A percentile compares a stretch with the other conserved stretches of the same genome.
Evolutionary conservation across 139 green algal species (phyloP).

Genomic region (Pseudopediastrum boryanum): DNA sequence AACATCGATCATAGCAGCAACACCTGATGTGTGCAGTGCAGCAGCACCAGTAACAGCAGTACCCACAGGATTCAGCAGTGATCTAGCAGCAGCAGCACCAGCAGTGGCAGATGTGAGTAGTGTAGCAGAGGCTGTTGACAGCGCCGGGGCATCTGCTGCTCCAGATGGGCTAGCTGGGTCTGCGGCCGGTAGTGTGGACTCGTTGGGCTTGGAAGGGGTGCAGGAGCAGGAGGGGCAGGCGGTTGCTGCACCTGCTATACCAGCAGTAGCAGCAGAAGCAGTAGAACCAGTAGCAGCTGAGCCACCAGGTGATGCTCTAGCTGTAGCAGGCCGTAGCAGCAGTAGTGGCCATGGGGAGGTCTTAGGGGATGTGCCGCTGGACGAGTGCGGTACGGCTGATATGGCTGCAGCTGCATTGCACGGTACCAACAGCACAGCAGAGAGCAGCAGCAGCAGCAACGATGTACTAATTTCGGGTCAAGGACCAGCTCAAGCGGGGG

Average conservation of each 20-base stretch:
- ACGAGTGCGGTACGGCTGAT: not conserved
- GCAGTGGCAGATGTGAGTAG: not conserved
- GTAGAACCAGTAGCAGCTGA: constrained; percentile 2
- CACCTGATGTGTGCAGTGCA: not conserved
- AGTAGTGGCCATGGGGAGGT: not conserved
- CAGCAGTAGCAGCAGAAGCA: not conserved
- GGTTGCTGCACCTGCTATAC: not conserved
- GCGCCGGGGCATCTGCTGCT: not conserved
- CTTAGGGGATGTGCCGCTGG: not conserved
- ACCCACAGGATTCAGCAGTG: not conserved
- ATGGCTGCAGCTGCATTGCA: not conserved
- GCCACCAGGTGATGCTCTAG: not conserved
- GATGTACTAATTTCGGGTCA: too few relatives aligned
- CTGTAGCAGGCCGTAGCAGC: not conserved
- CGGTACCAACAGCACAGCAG: not conserved
- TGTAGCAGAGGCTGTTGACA: not conserved
- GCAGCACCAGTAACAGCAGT: constrained; percentile 20
- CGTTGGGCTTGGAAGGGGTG: not conserved
- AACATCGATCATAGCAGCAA: not conserved
- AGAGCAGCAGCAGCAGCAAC: not conserved
- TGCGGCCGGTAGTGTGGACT: not conserved
- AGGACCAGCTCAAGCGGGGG: not conserved
- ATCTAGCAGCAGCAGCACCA: not conserved
- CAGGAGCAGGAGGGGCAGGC: not conserved
- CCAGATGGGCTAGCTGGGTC: too few relatives aligned